phyloP scores from a whole-genome alignment of 2,329 filamentous ascomycete species.

The Corinectria fuckeliana region DNA sequence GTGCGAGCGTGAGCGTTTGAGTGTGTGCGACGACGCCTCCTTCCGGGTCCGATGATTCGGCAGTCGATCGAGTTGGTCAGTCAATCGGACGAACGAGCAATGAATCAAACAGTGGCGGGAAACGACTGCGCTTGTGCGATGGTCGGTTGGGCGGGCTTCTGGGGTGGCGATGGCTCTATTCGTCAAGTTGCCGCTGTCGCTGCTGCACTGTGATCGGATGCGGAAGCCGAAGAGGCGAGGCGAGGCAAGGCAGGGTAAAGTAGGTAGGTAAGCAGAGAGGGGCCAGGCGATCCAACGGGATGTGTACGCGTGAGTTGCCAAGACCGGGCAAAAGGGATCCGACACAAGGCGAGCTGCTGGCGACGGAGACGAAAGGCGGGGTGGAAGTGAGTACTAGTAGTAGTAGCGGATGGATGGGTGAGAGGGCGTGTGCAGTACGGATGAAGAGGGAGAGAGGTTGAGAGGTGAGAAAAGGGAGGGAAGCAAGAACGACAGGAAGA shows the following conservation, averaged over 20 bases:
- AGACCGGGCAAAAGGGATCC: conserved; percentile 35
- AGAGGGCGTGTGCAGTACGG: conserved; percentile 12
- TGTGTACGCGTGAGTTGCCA: conserved; percentile 24
- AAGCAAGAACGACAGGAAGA: conserved; percentile 15
- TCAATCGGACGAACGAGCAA: conserved; percentile 1
- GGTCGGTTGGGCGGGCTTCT: neutral
- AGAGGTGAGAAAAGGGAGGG: conserved; percentile 14
- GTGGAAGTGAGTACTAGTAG: conserved; percentile 7
- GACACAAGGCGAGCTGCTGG: conserved; percentile 27
- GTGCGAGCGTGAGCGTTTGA: too few species aligned
- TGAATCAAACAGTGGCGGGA: conserved; percentile 2
- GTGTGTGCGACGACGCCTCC: conserved; percentile 11
- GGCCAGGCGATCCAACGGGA: conserved; percentile 18
- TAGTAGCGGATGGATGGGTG: conserved; percentile 13
- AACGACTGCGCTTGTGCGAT: neutral
- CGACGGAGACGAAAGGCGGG: conserved; percentile 31
- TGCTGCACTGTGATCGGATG: neutral
- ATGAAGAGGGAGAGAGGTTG: neutral
- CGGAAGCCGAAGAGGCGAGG: conserved; percentile 3
- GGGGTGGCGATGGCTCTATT: neutral
- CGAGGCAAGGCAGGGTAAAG: neutral
- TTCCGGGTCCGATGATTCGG: conserved; percentile 9
- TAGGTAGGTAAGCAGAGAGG: conserved; percentile 5
- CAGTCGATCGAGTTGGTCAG: conserved; percentile 13
- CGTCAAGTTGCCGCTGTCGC: neutral